Evolutionary conservation across 78 protist species (phyloP), one percentile per base, ranked within the genome.

Genomic region (Emiliania huxleyi): DNA sequence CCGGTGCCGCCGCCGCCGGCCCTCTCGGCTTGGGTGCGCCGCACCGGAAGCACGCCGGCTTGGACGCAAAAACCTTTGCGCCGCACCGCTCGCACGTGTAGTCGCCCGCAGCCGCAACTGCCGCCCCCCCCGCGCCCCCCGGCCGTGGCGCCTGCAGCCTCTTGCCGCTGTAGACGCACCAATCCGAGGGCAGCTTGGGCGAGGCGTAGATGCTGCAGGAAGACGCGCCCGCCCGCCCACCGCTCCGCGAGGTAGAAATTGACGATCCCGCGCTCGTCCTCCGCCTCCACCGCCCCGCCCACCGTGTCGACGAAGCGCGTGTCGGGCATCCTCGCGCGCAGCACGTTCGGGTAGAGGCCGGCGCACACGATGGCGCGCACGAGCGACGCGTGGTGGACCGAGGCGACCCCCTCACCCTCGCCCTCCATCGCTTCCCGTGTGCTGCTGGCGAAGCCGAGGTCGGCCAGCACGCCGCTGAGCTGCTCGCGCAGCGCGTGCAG

Each of bases 301-400:
- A 42, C 91, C 2, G 45, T 38, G 18, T 42, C 56, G 45, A 21
- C 69, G 91, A 87, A 92, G 42, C 21, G 48, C 48, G 49, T 77
- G 40, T 92, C 38, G 91, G 91, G 81, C 35, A 87, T 0, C 91
- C 5, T 4, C 43, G 1, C 73, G 11, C 75, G 91, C 0, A 93
- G 94, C 19, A 94, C 90, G 40, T 91, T 96, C 55, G 97, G 96
- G 45, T 95, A 95, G 35, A 88, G 90, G 37, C 96, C 95, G 55
- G 98, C 97, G 83, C 93, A 96, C 37, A 94, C 15, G 23, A 94
- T 93, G 35, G 98, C 96, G 75, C 91, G 91, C 23, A 87, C 69
- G 48, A 87, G 91, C 22, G 29, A 3, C 18, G 79, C 71, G 29
- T 56, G 11, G 35, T 15, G 29, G 26, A 15, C 71, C 29, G 29